Percentiles rank a stretch among this genome's conserved stretches.
Conservation (phyloP, 202 grass and related monocot species). For the Dendrocalamus latiflorus region DNA sequence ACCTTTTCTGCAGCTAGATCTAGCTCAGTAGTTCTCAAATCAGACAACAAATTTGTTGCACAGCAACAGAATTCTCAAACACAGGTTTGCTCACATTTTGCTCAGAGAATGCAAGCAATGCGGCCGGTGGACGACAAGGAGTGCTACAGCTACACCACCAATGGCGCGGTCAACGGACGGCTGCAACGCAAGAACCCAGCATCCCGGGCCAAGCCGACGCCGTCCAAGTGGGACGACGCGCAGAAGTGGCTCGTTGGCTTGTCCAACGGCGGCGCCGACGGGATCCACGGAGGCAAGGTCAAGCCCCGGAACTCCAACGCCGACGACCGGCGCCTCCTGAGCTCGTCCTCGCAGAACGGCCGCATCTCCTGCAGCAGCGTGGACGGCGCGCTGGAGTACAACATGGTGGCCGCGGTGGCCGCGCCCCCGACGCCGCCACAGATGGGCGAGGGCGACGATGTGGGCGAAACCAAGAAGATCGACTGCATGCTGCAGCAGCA, state of each 20-base stretch:
- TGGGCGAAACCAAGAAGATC: slow-evolving; percentile 80
- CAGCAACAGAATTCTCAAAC: background rate
- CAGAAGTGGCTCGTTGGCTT: slow-evolving; percentile 73
- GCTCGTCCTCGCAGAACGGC: slow-evolving; percentile 65
- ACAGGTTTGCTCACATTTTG: background rate
- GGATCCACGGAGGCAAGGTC: slow-evolving; percentile 3
- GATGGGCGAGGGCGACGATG: slow-evolving; percentile 32
- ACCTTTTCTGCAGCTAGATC: slow-evolving; percentile 2
- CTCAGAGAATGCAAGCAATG: slow-evolving; percentile 23
- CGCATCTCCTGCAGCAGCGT: slow-evolving; percentile 85
- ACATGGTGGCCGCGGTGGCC: slow-evolving; percentile 34
- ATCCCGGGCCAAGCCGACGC: slow-evolving; percentile 56
- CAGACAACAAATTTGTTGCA: background rate
- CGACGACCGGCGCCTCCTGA: slow-evolving; percentile 65
- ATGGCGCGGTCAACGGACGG: slow-evolving; percentile 24
- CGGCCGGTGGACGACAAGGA: slow-evolving; percentile 60
- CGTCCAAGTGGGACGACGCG: slow-evolving; percentile 93
- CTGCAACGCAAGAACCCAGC: slow-evolving; percentile 40
- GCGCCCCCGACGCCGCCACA: slow-evolving; percentile 18
- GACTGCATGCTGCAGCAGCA: slow-evolving; percentile 43
- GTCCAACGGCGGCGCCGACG: slow-evolving; percentile 19
- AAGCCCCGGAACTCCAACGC: slow-evolving; percentile 82
- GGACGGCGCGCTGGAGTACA: slow-evolving; percentile 66
- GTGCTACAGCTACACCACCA: slow-evolving; percentile 45
- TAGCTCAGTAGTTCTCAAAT: background rate